These are phyloP conservation scores for Pseudogymnoascus sp. DNA, from an alignment of 2,329 filamentous ascomycete species.

Conservation along the genomic window DNA sequence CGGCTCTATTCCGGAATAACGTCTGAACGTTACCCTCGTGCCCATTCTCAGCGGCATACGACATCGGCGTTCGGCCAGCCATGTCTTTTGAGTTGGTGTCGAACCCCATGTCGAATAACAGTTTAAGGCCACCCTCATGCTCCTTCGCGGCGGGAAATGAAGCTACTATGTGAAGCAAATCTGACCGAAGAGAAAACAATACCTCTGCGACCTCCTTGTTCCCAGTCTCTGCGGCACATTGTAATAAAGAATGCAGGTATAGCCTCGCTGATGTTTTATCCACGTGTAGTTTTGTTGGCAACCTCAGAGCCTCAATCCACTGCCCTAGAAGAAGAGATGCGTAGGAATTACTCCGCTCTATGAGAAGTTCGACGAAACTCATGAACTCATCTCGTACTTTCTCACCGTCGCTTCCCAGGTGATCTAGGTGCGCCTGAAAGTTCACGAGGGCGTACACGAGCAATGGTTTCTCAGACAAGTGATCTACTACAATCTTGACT, in stretches of 20 bases:
- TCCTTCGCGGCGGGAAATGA: no score
- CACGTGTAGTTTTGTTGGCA: background rate
- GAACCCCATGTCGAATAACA: background rate
- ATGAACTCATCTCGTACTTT: background rate
- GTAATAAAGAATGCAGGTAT: background rate
- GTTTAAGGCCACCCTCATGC: background rate
- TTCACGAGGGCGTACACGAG: background rate
- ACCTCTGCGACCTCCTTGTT: background rate
- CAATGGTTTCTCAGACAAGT: background rate
- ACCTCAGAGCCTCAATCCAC: background rate
- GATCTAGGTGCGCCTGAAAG: background rate
- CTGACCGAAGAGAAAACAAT: background rate
- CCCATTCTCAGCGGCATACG: background rate
- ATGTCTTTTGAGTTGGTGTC: background rate
- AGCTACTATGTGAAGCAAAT: background rate
- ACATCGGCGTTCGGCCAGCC: conserved; percentile 3
- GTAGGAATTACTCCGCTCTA: background rate
- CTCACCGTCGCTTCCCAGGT: background rate
- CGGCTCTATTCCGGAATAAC: no score
- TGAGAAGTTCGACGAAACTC: background rate
- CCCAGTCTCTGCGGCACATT: background rate
- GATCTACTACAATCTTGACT: background rate
- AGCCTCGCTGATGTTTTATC: background rate
- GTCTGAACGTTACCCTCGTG: background rate
- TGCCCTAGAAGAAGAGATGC: background rate